phyloP scores from a whole-genome alignment of 306 rosid species.

The Lathyrus sativus region DNA sequence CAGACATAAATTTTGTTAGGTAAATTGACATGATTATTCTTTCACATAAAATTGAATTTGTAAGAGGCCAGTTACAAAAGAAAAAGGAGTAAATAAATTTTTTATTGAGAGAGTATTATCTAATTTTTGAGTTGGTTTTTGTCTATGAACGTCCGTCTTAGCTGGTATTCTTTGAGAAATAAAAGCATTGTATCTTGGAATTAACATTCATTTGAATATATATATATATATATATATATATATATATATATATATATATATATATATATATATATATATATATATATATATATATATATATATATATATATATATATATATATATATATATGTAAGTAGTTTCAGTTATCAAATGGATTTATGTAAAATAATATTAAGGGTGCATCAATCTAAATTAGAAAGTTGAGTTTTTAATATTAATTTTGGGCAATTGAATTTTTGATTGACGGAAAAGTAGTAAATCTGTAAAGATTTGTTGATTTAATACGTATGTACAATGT shows the following conservation, averaged over 20 bases:
- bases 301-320: neutral
- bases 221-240: neutral
- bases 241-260: neutral
- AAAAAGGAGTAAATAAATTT: too few species aligned
- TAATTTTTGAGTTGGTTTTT: neutral
- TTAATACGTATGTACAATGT: slow-evolving; percentile 6
- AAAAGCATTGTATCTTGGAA: neutral
- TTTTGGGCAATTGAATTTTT: slow-evolving; percentile 12
- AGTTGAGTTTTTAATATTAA: neutral
- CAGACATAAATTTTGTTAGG: too few species aligned
- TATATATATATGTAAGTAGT: slow-evolving; percentile 1
- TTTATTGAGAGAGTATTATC: too few species aligned
- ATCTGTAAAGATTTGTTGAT: slow-evolving; percentile 25
- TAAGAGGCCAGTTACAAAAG: too few species aligned
- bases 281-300: neutral
- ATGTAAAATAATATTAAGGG: neutral
- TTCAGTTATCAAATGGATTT: neutral
- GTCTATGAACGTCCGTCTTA: slow-evolving; percentile 23
- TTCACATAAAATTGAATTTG: too few species aligned
- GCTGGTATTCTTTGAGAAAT: neutral
- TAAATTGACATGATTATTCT: too few species aligned
- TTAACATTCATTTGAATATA: neutral
- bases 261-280: neutral
- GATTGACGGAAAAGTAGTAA: slow-evolving; percentile 8
- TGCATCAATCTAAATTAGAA: neutral